Evolutionary conservation across 2,329 filamentous ascomycete species (phyloP), one percentile per base, ranked within the genome.

Genomic region (Emmonsiellopsis sp.): DNA sequence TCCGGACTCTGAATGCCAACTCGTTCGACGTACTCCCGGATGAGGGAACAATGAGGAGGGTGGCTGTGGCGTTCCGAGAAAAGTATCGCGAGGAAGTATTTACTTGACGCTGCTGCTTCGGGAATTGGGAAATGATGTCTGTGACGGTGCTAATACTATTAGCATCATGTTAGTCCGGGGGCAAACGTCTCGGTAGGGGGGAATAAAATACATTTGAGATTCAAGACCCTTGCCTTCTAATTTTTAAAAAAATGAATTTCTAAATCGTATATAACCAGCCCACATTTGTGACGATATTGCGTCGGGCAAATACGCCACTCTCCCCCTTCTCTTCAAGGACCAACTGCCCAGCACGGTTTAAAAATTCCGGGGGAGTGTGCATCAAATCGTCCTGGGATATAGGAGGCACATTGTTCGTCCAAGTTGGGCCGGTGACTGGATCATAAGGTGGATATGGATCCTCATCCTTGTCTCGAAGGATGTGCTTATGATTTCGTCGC

Each of bases 11-110:
- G 54, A 65, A 63, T 40, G 53, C 62, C 42, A 63, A 63, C 45
- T 59, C 58, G 13, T 64, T 63, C 40, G 66, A 68, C 34, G 55
- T 63, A 31, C 39, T 61, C 21, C 66, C 66, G 2, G 62, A 66
- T 53, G 46, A 56, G 10, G 27, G 37, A 33, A 67, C 64, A 13
- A 66, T 68, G 64, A 52, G 60, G 39, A 55, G 57, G 6, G 57
- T 68, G 6, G 63, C 62, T 37, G 56, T 53, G 5, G 62, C 61
- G n/a, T 67, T 68, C 52, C 60, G 59, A 59, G 42, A 44, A 27
- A 47, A 47, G 11, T 59, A 57, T 52, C 57, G 58, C 31, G 61
- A 65, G 43, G 59, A 63, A 11, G 57, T 60, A 36, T 64, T 65
- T 50, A 42, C 43, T 46, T 46, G 43, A 46, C 1, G 40, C 43